Evolutionary conservation across 106 monocot genomes (phyloP), one percentile per base, ranked within the genome.

Genomic region (Acorus calamus): DNA sequence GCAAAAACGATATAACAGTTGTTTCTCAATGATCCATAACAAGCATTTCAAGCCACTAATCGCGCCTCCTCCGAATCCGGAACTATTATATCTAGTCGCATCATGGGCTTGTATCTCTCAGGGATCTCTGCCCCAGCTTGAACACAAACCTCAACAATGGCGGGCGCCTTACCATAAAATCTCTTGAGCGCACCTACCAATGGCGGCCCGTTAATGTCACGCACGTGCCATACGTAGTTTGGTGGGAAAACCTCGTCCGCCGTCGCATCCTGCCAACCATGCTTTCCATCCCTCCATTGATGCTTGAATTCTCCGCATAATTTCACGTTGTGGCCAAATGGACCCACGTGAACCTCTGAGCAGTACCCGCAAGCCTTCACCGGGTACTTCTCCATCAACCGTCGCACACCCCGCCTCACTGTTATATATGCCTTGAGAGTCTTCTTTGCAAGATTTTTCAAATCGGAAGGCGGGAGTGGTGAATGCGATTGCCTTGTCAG

Each of bases 221-320:
- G 67, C 3, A 87, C 64, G 70, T 96, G 90, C 87, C 87, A 96
- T 4, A 91, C 91, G 57, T 78, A 94, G 56, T 96, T 96, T 6
- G 78, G 87, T 0, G 87, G 90, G 43, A 96, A 64, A 41, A 87
- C 87, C 74, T 96, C 96, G 41, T 96, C 80, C n/a, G 73, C 6
- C 3, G 72, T 78, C 2, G 96, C 87, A 67, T 91, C 87, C 74
- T 91, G 87, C 96, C 96, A 96, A 50, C 87, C 91, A 59, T 96
- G 96, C 65, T 91, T 91, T 12, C 91, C 87, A 4, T 96, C 91
- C 52, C 96, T 69, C 91, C 96, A 91, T 54, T 96, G 91, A 69
- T 96, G 96, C 74, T 96, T 96, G 77, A 91, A 96, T 11, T 77
- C 91, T 28, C 96, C 91, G 44, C 96, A 96, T 3, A 87, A 83